A percentile compares a stretch with the other conserved stretches of the same genome.
phyloP scores from a whole-genome alignment of 139 green algal genomes.

The Medakamo hakoo region DNA sequence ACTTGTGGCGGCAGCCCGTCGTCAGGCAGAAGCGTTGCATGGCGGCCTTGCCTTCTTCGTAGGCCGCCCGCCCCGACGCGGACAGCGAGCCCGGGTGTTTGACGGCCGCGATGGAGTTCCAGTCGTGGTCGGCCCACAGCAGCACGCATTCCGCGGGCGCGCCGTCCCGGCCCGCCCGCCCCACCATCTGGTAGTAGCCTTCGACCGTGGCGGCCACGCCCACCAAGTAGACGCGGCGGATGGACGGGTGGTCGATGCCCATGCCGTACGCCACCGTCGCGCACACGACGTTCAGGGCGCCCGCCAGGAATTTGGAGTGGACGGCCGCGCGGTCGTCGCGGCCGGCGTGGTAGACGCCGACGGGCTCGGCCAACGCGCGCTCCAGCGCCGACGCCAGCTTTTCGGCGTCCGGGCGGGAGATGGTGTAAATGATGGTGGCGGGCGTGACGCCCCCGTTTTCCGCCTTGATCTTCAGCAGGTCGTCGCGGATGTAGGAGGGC shows the following conservation, averaged over 20 bases:
- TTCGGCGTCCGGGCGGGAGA: conserved; percentile 16
- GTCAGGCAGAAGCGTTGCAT: not conserved
- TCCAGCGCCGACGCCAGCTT: conserved; percentile 7
- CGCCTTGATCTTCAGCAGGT: conserved; percentile 12
- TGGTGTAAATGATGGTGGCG: conserved; percentile 39
- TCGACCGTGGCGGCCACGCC: conserved; percentile 22
- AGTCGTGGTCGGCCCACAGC: conserved; percentile 25
- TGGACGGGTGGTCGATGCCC: conserved; percentile 17
- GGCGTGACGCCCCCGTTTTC: not conserved
- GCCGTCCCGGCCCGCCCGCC: conserved; percentile 29
- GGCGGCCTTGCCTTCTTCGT: not conserved
- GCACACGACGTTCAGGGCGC: conserved; percentile 18
- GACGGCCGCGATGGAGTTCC: conserved; percentile 16
- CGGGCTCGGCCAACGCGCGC: not conserved
- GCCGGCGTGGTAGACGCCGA: conserved; percentile 30
- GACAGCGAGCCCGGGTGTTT: conserved; percentile 5
- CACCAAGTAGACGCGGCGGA: conserved; percentile 16
- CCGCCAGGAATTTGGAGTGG: conserved; percentile 32
- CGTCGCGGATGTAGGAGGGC: not conserved
- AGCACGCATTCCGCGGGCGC: conserved; percentile 26
- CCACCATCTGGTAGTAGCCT: conserved; percentile 33
- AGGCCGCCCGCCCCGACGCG: not conserved
- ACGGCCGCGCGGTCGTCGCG: conserved; percentile 12
- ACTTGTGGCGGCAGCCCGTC: conserved; percentile 1
- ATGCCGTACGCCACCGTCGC: conserved; percentile 26